Conservation (phyloP, 2,329 filamentous ascomycete genomes). For the Aspergillus fumigatus region DNA sequence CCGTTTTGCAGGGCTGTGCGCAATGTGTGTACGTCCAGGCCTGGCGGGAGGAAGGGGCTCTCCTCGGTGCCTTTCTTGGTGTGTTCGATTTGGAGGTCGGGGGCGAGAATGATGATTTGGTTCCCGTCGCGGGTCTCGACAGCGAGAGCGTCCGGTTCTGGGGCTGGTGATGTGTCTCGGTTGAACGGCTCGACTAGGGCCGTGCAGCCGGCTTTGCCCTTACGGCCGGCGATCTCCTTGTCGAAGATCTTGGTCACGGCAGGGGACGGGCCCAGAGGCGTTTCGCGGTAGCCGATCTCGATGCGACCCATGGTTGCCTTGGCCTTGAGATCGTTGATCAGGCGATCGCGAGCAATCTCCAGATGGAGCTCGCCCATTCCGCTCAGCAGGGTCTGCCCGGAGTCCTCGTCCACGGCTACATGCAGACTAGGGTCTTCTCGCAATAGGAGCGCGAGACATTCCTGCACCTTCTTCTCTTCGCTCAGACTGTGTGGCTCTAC, state of each 20-base stretch:
- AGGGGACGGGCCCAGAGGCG: constrained; percentile 55
- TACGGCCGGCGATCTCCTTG: constrained; percentile 72
- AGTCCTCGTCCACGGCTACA: constrained; percentile 79
- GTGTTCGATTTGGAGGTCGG: constrained; percentile 41
- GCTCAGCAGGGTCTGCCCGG: constrained; percentile 85
- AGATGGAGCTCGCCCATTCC: constrained; percentile 97
- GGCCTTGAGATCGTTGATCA: constrained; percentile 83
- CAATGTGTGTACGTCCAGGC: constrained; percentile 48
- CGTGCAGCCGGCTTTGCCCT: constrained; percentile 71
- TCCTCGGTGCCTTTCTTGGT: constrained; percentile 38
- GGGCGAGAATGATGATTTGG: constrained; percentile 54
- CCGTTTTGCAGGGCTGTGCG: constrained; percentile 66
- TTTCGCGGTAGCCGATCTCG: constrained; percentile 93
- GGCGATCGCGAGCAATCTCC: constrained; percentile 82
- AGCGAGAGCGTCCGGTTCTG: constrained; percentile 30
- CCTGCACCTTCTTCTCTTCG: constrained; percentile 74
- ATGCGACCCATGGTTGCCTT: constrained; percentile 83
- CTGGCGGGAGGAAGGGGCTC: constrained; percentile 49
- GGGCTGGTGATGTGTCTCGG: constrained; percentile 17
- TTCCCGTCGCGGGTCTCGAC: constrained; percentile 63
- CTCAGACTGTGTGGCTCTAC: constrained; percentile 75
- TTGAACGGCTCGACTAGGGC: constrained; percentile 61
- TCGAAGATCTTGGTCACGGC: constrained; percentile 65
- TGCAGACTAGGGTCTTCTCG: constrained; percentile 90
- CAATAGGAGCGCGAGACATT: constrained; percentile 70